Percentiles rank a stretch among this genome's conserved stretches.
Conservation (phyloP, 2,329 filamentous ascomycete species). For the Pseudogymnoascus sp. region DNA sequence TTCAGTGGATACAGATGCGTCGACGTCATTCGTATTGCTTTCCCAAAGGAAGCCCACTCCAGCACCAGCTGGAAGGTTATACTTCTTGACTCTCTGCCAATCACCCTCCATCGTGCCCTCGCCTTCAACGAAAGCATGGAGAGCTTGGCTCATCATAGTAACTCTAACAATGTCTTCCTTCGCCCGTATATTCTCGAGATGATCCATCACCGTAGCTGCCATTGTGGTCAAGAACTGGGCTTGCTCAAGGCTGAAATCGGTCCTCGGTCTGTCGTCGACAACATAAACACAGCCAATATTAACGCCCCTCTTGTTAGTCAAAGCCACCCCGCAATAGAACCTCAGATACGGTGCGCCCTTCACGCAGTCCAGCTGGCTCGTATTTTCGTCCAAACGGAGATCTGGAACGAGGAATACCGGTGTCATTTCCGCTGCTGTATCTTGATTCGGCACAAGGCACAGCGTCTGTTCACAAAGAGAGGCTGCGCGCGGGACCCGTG, state of each 20-base stretch:
- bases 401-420: constrained; percentile 18
- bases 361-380: constrained; percentile 18
- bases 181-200: neutral
- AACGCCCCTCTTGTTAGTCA: constrained; percentile 20
- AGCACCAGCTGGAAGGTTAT: constrained; percentile 17
- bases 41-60: constrained; percentile 21
- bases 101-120: constrained; percentile 23
- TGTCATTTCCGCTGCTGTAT: constrained; percentile 12
- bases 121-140: neutral
- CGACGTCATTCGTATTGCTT: constrained; percentile 15
- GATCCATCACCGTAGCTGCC: neutral
- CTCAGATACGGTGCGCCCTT: constrained; percentile 17
- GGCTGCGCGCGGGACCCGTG: constrained; percentile 14
- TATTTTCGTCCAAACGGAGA: constrained; percentile 15
- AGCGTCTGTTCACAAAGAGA: constrained; percentile 24
- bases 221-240: neutral
- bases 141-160: neutral
- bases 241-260: neutral
- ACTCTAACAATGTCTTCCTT: constrained; percentile 4
- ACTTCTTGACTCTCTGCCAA: constrained; percentile 20
- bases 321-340: constrained; percentile 23
- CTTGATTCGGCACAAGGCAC: constrained; percentile 13
- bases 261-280: constrained; percentile 14
- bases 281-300: constrained; percentile 23
- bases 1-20: constrained; percentile 9